Conservation (phyloP, 345 rosid species). For the Melaleuca quinquenervia region DNA sequence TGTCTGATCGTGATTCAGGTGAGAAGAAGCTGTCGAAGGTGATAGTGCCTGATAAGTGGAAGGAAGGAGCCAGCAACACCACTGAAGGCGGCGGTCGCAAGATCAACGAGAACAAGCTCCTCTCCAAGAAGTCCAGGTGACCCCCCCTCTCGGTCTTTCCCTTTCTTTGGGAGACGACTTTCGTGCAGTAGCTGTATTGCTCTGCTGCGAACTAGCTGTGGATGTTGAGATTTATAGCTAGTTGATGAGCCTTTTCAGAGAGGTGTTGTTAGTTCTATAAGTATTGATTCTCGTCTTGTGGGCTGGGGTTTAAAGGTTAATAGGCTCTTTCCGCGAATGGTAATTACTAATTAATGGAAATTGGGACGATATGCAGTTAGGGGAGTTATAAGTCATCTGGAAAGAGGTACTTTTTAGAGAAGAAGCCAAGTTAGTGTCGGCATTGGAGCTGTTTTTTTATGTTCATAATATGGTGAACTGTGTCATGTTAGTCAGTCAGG, state of each 20-base stretch:
- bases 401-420: neutral
- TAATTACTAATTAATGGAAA: neutral
- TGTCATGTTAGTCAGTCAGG: neutral
- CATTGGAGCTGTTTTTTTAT: neutral
- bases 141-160: no score
- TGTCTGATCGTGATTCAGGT: constrained; percentile 28
- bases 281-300: neutral
- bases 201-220: neutral
- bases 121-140: constrained; percentile 77
- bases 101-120: constrained; percentile 96
- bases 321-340: neutral
- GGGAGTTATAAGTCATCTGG: neutral
- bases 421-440: neutral
- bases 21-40: constrained; percentile 93
- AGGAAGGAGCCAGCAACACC: constrained; percentile 96
- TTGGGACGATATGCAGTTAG: neutral
- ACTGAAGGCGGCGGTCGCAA: constrained; percentile 93
- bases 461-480: neutral
- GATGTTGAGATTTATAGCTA: neutral
- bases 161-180: neutral
- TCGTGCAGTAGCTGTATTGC: neutral
- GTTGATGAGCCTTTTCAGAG: neutral
- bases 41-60: constrained; percentile 98
- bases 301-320: neutral
- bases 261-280: neutral